phyloP scores from a whole-genome alignment of 2,329 filamentous ascomycete genomes.

The Penicillium sp. region DNA sequence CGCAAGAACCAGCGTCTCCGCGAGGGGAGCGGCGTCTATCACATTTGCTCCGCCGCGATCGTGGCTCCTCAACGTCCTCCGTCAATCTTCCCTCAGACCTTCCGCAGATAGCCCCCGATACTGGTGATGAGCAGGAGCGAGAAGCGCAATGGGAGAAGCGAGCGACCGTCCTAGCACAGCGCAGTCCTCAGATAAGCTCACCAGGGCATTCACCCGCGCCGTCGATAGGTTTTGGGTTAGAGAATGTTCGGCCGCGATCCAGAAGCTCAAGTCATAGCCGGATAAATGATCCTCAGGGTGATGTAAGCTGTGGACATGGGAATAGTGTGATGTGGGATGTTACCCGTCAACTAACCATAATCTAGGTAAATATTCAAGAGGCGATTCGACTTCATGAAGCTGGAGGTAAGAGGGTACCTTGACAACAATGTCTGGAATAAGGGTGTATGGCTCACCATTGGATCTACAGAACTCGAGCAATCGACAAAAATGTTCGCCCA shows the following conservation, averaged over 20 bases:
- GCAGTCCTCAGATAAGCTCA: constrained; percentile 49
- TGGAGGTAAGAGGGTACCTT: constrained; percentile 56
- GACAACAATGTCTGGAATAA: background rate
- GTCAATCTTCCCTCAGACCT: constrained; percentile 79
- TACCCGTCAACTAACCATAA: constrained; percentile 5
- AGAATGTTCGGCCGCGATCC: constrained; percentile 24
- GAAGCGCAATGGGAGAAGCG: constrained; percentile 90
- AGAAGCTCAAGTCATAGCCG: constrained; percentile 41
- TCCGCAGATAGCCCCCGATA: constrained; percentile 68
- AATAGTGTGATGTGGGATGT: background rate
- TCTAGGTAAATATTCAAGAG: constrained; percentile 75
- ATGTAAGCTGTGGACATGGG: constrained; percentile 35
- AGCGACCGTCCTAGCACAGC: constrained; percentile 82
- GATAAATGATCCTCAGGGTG: constrained; percentile 37
- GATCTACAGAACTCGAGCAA: constrained; percentile 64
- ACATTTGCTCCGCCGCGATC: constrained; percentile 41
- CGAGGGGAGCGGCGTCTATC: constrained; percentile 40
- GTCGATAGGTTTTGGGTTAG: constrained; percentile 20
- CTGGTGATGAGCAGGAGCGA: constrained; percentile 56
- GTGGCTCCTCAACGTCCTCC: constrained; percentile 47
- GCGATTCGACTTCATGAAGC: constrained; percentile 93
- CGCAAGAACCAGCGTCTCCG: constrained; percentile 29
- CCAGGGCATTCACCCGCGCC: constrained; percentile 40
- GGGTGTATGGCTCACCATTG: constrained; percentile 6
- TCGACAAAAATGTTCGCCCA: constrained; percentile 86